Evolutionary conservation across 164 flowering plant species (phyloP).

Genomic region (Stephania japonica): DNA sequence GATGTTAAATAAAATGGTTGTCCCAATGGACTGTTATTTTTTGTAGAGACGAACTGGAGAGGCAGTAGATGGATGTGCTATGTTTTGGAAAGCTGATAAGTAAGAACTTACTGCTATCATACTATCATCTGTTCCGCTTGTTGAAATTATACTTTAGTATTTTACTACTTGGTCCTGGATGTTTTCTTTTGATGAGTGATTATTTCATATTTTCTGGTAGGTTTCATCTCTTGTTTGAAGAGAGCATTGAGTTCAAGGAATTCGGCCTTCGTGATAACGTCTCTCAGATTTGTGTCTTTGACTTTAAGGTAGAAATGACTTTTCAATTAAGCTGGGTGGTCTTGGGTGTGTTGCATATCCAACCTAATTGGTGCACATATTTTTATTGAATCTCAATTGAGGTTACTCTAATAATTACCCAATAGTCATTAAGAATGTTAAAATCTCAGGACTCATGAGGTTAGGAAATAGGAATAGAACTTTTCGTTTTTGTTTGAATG

Average conservation of each 20-base stretch:
- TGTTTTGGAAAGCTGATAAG: conserved; percentile 57
- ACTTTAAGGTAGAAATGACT: conserved; percentile 40
- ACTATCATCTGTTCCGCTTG: neutral
- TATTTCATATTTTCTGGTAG: conserved; percentile 20
- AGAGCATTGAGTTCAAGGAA: conserved; percentile 40
- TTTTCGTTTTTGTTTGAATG: neutral
- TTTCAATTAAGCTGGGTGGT: neutral
- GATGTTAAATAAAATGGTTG: neutral
- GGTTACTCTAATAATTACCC: neutral
- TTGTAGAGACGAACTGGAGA: conserved; percentile 61
- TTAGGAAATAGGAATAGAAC: neutral
- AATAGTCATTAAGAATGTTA: neutral
- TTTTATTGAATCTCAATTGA: neutral
- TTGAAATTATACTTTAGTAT: neutral
- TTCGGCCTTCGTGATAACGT: conserved; percentile 57
- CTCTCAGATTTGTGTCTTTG: conserved; percentile 58
- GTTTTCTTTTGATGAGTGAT: neutral
- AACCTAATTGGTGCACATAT: neutral
- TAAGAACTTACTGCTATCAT: conserved; percentile 16
- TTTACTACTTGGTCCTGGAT: neutral
- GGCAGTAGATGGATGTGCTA: conserved; percentile 59
- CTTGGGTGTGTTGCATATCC: neutral
- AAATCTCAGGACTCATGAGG: neutral
- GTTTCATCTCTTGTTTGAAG: conserved; percentile 40
- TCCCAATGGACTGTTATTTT: conserved; percentile 10